Conservation (phyloP, 164 flowering plant genomes). For the Piper betle region DNA sequence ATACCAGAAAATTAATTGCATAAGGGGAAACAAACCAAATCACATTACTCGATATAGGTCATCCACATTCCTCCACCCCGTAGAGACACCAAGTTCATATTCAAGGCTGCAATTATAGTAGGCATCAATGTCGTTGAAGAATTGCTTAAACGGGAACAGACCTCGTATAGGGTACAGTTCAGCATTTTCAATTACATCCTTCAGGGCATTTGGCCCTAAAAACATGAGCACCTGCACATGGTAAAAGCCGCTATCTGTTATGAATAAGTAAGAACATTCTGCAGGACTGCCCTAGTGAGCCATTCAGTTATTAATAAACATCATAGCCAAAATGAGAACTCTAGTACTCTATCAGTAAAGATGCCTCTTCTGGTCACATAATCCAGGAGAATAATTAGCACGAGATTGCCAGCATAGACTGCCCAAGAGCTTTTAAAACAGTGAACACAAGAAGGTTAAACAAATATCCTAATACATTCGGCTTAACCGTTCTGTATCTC, state of each 20-base stretch:
- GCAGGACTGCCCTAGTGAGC: background rate
- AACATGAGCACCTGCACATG: constrained; percentile 56
- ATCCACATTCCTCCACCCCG: constrained; percentile 74
- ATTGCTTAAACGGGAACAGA: constrained; percentile 60
- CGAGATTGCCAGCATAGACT: too few relatives aligned
- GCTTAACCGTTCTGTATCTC: too few relatives aligned
- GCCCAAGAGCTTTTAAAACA: too few relatives aligned
- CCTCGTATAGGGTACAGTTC: constrained; percentile 82
- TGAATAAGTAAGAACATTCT: background rate
- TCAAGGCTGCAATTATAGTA: constrained; percentile 59
- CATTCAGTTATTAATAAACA: too few relatives aligned
- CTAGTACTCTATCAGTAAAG: too few relatives aligned
- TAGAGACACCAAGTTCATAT: constrained; percentile 64
- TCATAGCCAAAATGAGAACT: too few relatives aligned
- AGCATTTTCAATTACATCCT: too few relatives aligned
- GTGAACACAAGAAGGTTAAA: too few relatives aligned
- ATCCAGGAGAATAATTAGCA: too few relatives aligned
- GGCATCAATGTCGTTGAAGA: constrained; percentile 70
- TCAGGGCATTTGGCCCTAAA: constrained; percentile 54
- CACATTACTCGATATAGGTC: constrained; percentile 52
- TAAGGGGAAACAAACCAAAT: background rate
- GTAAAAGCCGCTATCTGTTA: background rate
- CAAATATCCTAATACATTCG: too few relatives aligned
- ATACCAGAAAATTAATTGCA: background rate
- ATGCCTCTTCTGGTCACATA: too few relatives aligned